Percentiles rank a stretch among this genome's conserved stretches.
phyloP scores from a whole-genome alignment of 495 filamentous ascomycete species.

The Haplographium delicatum region DNA sequence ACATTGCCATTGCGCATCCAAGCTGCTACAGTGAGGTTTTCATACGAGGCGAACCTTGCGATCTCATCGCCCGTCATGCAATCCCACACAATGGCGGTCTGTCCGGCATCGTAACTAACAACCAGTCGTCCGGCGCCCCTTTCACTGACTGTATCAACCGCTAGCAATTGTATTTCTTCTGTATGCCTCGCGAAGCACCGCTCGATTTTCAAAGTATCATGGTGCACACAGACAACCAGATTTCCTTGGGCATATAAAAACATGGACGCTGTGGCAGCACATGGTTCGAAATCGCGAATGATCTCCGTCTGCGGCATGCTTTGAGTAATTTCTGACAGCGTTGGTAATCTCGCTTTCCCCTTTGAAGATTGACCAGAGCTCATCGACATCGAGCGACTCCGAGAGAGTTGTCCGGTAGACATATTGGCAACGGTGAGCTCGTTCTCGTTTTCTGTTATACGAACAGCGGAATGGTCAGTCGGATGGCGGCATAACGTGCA shows the following conservation, averaged over 20 bases:
- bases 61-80: constrained; percentile 87
- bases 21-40: constrained; percentile 73
- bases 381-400: constrained; percentile 57
- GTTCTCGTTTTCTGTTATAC: constrained; percentile 18
- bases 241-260: constrained; percentile 82
- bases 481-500: constrained; percentile 19
- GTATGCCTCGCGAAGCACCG: constrained; percentile 79
- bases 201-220: constrained; percentile 89
- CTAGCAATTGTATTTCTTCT: constrained; percentile 75
- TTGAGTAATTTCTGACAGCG: constrained; percentile 39
- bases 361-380: constrained; percentile 45
- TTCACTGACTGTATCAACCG: constrained; percentile 90
- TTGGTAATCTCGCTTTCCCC: constrained; percentile 31
- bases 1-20: constrained; percentile 99
- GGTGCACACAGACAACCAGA: constrained; percentile 73
- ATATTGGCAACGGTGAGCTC: constrained; percentile 32
- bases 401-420: constrained; percentile 43
- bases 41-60: constrained; percentile 84
- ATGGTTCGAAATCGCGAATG: constrained; percentile 67
- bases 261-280: constrained; percentile 79
- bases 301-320: constrained; percentile 44
- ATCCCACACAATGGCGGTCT: constrained; percentile 96
- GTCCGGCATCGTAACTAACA: constrained; percentile 86
- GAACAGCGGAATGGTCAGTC: constrained; percentile 21
- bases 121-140: constrained; percentile 77